phyloP scores from a whole-genome alignment of 176 grass and related monocot genomes.

The Hordeum vulgare region MorexV3_pseudomolecules_assembly NC_058519.1:642811033-642811532 shows the following conservation, averaged over 20 bases:
- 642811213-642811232: too few species aligned
- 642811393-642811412: neutral
- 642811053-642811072: too few species aligned
- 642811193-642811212: too few species aligned
- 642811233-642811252: too few species aligned
- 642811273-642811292: too few species aligned
- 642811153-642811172: neutral
- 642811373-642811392: too few species aligned
- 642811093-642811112: neutral
- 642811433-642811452: neutral
- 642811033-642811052: too few species aligned
- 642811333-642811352: too few species aligned
- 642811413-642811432: conserved; percentile 12
- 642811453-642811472: neutral
- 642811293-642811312: too few species aligned
- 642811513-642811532: neutral
- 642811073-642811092: too few species aligned
- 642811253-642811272: too few species aligned
- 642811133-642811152: conserved; percentile 1
- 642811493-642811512: neutral
- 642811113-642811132: neutral
- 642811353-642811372: neutral
- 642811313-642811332: too few species aligned
- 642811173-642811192: neutral
- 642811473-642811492: neutral